Percentiles rank a stretch among this genome's conserved stretches.
Evolutionary conservation across 768 basidiomycete species (phyloP).

Genomic region (Boletus fagicola): DNA sequence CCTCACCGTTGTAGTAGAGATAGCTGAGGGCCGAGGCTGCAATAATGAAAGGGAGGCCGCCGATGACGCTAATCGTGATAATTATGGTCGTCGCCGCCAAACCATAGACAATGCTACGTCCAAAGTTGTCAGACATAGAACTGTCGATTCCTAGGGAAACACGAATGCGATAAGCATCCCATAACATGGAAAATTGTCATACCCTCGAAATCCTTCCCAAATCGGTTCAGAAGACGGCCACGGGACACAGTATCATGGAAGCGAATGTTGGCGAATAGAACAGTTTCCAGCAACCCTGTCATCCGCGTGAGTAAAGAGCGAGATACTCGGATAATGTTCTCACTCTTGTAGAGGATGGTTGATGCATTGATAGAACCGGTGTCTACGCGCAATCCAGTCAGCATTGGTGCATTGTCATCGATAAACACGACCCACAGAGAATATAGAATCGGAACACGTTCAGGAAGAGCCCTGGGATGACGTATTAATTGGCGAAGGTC

Average conservation of each 20-base stretch:
- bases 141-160: conserved; percentile 69
- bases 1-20: conserved; percentile 71
- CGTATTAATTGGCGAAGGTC: conserved; percentile 7
- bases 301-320: conserved; percentile 13
- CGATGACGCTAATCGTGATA: conserved; percentile 71
- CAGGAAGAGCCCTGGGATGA: conserved; percentile 48
- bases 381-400: conserved; percentile 38
- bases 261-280: conserved; percentile 84
- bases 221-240: conserved; percentile 78
- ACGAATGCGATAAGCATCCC: conserved; percentile 8
- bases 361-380: conserved; percentile 82
- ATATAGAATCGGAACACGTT: conserved; percentile 66
- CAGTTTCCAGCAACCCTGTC: conserved; percentile 62
- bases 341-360: conserved; percentile 69
- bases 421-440: conserved; percentile 53
- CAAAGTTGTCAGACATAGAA: conserved; percentile 79
- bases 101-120: conserved; percentile 68
- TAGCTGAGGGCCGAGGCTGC: conserved; percentile 53
- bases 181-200: not conserved
- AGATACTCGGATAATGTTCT: not conserved
- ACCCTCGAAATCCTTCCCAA: conserved; percentile 90
- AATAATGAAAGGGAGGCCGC: conserved; percentile 72
- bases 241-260: conserved; percentile 93
- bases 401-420: not conserved
- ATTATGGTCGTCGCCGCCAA: conserved; percentile 73